These are phyloP conservation scores for Knoxdaviesia proteae DNA, from an alignment of 2,329 filamentous ascomycete species.

Conservation along the genomic window DNA sequence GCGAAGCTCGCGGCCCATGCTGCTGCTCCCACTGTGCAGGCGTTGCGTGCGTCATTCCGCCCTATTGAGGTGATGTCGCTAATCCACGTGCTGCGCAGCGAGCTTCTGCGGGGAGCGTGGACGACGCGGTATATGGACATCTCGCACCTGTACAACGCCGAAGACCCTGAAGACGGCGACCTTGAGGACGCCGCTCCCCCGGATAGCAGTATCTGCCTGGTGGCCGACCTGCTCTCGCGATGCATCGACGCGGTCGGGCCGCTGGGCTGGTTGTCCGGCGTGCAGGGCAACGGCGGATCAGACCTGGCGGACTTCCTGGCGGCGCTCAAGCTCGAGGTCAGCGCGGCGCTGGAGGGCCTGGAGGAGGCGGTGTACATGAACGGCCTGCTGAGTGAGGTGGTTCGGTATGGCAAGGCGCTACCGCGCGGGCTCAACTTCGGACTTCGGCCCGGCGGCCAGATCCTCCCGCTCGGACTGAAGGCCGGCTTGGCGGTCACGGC, in stretches of 20 bases:
- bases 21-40: constrained; percentile 33
- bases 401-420: constrained; percentile 32
- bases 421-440: constrained; percentile 6
- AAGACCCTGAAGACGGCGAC: constrained; percentile 15
- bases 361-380: constrained; percentile 47
- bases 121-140: constrained; percentile 48
- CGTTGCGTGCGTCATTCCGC: constrained; percentile 40
- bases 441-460: constrained; percentile 7
- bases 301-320: constrained; percentile 43
- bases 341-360: constrained; percentile 49
- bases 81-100: constrained; percentile 50
- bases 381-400: constrained; percentile 42
- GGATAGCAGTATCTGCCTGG: constrained; percentile 48
- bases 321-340: constrained; percentile 46
- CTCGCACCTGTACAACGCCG: constrained; percentile 17
- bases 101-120: constrained; percentile 58
- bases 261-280: constrained; percentile 51
- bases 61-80: constrained; percentile 50
- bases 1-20: constrained; percentile 49
- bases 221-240: constrained; percentile 49
- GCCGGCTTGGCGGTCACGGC: constrained; percentile 26
- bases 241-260: constrained; percentile 58
- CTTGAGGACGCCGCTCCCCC: constrained; percentile 25
- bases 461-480: constrained; percentile 58
- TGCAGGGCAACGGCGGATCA: constrained; percentile 26